Conservation (phyloP, 1,284 basidiomycete genomes). For the Ustilago hordei region DNA sequence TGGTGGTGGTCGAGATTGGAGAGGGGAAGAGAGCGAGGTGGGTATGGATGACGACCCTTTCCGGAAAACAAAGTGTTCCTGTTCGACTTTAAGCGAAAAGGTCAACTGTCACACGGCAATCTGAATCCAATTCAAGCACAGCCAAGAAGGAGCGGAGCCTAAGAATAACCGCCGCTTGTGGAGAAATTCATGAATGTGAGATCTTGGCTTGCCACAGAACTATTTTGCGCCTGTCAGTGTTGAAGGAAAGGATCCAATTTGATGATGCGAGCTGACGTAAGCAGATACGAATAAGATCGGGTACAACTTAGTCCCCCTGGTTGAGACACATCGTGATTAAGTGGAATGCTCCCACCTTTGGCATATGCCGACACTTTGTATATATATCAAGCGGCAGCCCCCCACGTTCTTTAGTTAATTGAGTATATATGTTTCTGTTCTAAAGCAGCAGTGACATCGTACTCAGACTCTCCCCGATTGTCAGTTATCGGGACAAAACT, state of each 20-base stretch:
- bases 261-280: not conserved
- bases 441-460: too few relatives aligned
- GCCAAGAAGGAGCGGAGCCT: not conserved
- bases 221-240: not conserved
- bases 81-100: not conserved
- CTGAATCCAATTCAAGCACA: conserved; percentile 2
- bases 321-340: too few relatives aligned
- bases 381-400: too few relatives aligned
- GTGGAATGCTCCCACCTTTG: too few relatives aligned
- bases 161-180: not conserved
- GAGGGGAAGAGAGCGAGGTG: not conserved
- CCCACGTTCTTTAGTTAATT: too few relatives aligned
- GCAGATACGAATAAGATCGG: too few relatives aligned
- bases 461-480: too few relatives aligned
- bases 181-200: not conserved
- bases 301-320: too few relatives aligned
- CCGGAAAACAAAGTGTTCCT: not conserved
- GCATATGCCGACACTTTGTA: too few relatives aligned
- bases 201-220: not conserved
- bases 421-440: too few relatives aligned
- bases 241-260: too few relatives aligned
- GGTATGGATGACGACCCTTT: not conserved
- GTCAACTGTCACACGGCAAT: not conserved
- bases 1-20: not conserved
- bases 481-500: too few relatives aligned